These are phyloP conservation scores for Bothia castanella DNA, from an alignment of 1,284 basidiomycete species.

Conservation along the genomic window DNA sequence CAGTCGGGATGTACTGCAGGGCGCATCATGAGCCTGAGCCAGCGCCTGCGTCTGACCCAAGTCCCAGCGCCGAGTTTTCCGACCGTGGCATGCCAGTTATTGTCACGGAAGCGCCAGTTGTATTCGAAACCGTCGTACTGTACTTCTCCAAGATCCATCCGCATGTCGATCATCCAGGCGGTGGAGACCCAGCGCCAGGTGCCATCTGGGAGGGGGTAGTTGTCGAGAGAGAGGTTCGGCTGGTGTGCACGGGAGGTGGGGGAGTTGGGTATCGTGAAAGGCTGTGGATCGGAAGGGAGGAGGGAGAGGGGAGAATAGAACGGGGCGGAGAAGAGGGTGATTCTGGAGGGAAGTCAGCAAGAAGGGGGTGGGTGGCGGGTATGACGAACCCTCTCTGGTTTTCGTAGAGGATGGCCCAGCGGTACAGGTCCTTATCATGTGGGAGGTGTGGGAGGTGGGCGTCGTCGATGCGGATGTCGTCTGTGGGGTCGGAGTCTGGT, in stretches of 20 bases:
- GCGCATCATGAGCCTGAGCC: constrained; percentile 77
- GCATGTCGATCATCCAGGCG: constrained; percentile 85
- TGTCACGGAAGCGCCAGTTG: constrained; percentile 66
- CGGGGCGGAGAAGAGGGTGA: constrained; percentile 68
- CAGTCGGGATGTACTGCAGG: constrained; percentile 36
- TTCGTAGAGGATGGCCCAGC: constrained; percentile 74
- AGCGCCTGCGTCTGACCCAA: constrained; percentile 70
- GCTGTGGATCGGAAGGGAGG: constrained; percentile 68
- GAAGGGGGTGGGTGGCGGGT: background rate
- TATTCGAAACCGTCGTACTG: constrained; percentile 83
- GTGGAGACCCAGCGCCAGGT: constrained; percentile 76
- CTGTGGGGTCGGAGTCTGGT: background rate
- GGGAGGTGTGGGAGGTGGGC: constrained; percentile 28
- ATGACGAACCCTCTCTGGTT: constrained; percentile 71
- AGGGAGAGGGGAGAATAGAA: constrained; percentile 69
- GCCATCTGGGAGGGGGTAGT: constrained; percentile 76
- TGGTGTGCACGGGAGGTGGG: constrained; percentile 41
- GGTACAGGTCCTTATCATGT: constrained; percentile 50
- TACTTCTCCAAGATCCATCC: constrained; percentile 63
- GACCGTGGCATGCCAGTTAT: constrained; percentile 59
- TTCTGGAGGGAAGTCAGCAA: constrained; percentile 36
- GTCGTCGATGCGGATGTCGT: constrained; percentile 38
- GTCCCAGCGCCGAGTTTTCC: constrained; percentile 59
- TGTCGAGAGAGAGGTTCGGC: constrained; percentile 52
- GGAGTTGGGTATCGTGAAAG: constrained; percentile 62